A percentile compares a stretch with the other conserved stretches of the same genome.
phyloP scores from a whole-genome alignment of 148 eudicot species.

The Silene uniflora region DNA sequence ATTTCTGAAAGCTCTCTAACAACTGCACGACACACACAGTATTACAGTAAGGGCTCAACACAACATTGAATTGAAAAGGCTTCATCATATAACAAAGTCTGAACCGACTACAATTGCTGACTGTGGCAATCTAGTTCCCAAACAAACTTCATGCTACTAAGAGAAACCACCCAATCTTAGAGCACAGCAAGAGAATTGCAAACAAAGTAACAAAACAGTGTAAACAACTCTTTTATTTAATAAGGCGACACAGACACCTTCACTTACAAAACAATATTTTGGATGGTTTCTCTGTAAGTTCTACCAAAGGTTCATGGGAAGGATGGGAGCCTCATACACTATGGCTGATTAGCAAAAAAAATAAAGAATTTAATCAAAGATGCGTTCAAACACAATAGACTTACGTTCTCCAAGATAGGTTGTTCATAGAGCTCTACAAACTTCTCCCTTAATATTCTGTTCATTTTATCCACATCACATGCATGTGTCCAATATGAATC shows the following conservation, averaged over 20 bases:
- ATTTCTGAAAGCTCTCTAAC: slow-evolving; percentile 60
- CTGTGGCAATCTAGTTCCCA: neutral
- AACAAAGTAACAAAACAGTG: neutral
- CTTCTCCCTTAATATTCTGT: slow-evolving; percentile 74
- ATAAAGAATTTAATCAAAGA: neutral
- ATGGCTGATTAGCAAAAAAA: neutral
- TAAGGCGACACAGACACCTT: neutral
- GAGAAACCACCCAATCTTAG: no score
- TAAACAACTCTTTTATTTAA: neutral
- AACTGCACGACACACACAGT: slow-evolving; percentile 54
- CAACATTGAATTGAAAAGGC: neutral
- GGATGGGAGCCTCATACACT: neutral
- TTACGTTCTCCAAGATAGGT: slow-evolving; percentile 86
- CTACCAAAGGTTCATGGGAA: neutral
- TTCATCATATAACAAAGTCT: neutral
- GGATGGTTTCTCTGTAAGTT: neutral
- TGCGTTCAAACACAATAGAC: slow-evolving; percentile 23
- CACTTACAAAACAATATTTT: neutral
- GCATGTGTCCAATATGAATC: slow-evolving; percentile 99
- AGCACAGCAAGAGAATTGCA: neutral
- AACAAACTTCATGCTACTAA: neutral
- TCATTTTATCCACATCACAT: slow-evolving; percentile 85
- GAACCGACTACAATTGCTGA: neutral
- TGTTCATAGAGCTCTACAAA: slow-evolving; percentile 90
- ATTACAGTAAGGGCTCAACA: neutral